Conservation (phyloP, 2,329 filamentous ascomycete genomes). For the Nemania diffusa region DNA sequence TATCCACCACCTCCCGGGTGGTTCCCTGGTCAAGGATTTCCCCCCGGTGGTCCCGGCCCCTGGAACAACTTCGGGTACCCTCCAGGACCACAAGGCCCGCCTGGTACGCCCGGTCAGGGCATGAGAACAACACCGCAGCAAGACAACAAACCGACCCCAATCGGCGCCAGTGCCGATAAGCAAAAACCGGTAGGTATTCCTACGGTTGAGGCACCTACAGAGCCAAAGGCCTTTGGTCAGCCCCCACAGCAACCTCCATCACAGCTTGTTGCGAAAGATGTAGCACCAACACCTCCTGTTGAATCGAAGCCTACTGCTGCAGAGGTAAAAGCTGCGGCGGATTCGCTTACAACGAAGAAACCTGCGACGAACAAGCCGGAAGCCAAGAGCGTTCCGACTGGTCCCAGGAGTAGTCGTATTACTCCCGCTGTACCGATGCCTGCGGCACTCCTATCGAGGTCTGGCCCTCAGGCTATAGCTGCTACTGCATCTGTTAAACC, state of each 20-base stretch:
- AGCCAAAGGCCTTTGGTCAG: conserved; percentile 64
- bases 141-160: conserved; percentile 61
- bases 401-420: conserved; percentile 64
- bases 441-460: conserved; percentile 53
- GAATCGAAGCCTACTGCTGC: conserved; percentile 73
- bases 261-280: conserved; percentile 54
- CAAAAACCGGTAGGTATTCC: conserved; percentile 58
- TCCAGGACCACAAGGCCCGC: conserved; percentile 65
- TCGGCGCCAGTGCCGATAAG: conserved; percentile 63
- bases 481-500: conserved; percentile 51
- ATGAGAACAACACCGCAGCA: conserved; percentile 50
- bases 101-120: conserved; percentile 47
- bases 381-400: conserved; percentile 57
- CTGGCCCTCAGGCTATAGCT: conserved; percentile 46
- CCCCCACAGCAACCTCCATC: conserved; percentile 58
- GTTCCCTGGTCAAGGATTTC: conserved; percentile 83
- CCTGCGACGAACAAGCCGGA: conserved; percentile 50
- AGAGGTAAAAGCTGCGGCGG: conserved; percentile 64
- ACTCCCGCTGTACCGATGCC: conserved; percentile 74
- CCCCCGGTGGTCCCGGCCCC: conserved; percentile 69
- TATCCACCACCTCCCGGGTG: conserved; percentile 82
- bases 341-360: conserved; percentile 57
- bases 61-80: conserved; percentile 71
- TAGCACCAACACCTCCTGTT: conserved; percentile 71
- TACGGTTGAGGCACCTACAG: conserved; percentile 59